Conservation (phyloP, 495 filamentous ascomycete species). For the Friedmanniomyces endolithicus region DNA sequence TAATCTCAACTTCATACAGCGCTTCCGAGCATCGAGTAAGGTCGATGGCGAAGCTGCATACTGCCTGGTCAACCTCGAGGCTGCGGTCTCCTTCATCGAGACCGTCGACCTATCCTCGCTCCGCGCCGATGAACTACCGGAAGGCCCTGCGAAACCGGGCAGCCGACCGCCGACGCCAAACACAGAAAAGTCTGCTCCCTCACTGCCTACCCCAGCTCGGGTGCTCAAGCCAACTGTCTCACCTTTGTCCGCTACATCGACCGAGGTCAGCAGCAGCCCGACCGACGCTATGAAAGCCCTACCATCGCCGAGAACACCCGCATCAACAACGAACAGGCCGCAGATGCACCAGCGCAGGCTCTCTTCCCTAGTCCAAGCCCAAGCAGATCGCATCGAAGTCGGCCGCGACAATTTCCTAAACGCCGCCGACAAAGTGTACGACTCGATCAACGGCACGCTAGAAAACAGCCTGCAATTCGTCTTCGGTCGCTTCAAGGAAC, state of each 20-base stretch:
- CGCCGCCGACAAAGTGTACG: constrained; percentile 80
- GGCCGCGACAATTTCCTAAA: constrained; percentile 65
- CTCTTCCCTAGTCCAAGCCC: constrained; percentile 72
- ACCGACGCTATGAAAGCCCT: constrained; percentile 27
- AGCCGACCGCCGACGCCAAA: constrained; percentile 41
- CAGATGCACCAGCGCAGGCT: constrained; percentile 48
- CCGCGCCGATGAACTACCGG: constrained; percentile 61
- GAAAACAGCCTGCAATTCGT: constrained; percentile 89
- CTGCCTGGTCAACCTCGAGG: constrained; percentile 91
- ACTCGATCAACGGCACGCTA: constrained; percentile 75
- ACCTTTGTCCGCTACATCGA: constrained; percentile 5
- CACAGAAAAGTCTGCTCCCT: not conserved
- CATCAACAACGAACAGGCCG: constrained; percentile 22
- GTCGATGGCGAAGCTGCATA: constrained; percentile 90
- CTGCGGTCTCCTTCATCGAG: constrained; percentile 89
- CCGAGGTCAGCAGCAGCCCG: constrained; percentile 22
- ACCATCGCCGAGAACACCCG: constrained; percentile 25
- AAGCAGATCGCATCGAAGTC: constrained; percentile 63
- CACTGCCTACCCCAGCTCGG: constrained; percentile 1
- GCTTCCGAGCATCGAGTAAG: constrained; percentile 76
- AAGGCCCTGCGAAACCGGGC: constrained; percentile 48
- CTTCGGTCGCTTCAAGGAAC: constrained; percentile 74
- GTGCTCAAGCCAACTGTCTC: constrained; percentile 6
- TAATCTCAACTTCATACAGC: constrained; percentile 84
- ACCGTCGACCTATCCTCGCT: constrained; percentile 90